Percentiles rank a stretch among this genome's conserved stretches.
phyloP scores from a whole-genome alignment of 73 alveolate genomes.

The Strombidium stylifer region DNA sequence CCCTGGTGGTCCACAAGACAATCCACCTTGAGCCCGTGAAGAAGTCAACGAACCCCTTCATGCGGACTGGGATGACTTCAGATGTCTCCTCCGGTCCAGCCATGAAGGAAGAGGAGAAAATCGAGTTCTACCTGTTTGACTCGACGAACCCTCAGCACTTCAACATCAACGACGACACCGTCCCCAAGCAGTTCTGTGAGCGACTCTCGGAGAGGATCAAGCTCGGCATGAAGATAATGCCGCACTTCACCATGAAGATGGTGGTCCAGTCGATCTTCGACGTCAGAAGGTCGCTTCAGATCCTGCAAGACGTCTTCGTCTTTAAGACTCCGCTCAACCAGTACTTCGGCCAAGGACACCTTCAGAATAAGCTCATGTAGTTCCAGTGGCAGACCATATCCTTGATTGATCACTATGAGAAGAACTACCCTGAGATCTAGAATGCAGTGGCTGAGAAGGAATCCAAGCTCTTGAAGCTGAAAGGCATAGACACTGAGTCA shows the following conservation, averaged over 20 bases:
- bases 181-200: slow-evolving; percentile 7
- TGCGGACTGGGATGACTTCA: too few species aligned
- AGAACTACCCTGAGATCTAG: too few species aligned
- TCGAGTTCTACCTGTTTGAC: slow-evolving; percentile 20
- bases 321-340: neutral
- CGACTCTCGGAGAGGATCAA: neutral
- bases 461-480: too few species aligned
- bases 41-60: too few species aligned
- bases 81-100: too few species aligned
- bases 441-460: too few species aligned
- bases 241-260: slow-evolving; percentile 17
- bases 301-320: slow-evolving; percentile 3
- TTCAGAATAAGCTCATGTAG: slow-evolving; percentile 5
- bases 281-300: neutral
- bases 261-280: slow-evolving; percentile 17
- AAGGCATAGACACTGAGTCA: too few species aligned
- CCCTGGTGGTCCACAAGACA: slow-evolving; percentile 20
- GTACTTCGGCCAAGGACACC: neutral
- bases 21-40: too few species aligned
- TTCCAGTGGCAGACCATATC: too few species aligned
- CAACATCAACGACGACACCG: slow-evolving; percentile 11
- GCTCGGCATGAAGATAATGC: slow-evolving; percentile 13
- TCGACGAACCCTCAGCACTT: slow-evolving; percentile 12
- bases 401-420: too few species aligned
- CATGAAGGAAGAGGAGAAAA: neutral